phyloP scores from a whole-genome alignment of 768 basidiomycete genomes.

The Mycena floridula region DNA sequence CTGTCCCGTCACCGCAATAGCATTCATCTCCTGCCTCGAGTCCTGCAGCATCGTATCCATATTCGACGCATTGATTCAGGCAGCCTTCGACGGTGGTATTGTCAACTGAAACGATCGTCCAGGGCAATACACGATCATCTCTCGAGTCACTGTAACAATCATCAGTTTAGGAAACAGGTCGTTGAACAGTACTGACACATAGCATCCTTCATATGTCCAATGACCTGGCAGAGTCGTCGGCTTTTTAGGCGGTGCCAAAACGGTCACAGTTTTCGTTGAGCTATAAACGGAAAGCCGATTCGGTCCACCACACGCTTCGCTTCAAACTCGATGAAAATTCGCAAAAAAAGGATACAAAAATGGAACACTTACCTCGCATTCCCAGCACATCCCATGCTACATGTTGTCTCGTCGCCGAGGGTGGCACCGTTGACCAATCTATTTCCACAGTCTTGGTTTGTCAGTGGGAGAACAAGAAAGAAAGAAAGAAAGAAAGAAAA shows the following conservation, averaged over 20 bases:
- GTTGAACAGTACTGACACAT: conserved; percentile 36
- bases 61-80: conserved; percentile 60
- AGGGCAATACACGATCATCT: conserved; percentile 45
- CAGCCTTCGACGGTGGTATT: conserved; percentile 66
- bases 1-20: conserved; percentile 71
- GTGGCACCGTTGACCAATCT: conserved; percentile 56
- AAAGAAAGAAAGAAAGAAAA: background rate
- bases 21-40: conserved; percentile 59
- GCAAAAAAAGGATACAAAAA: background rate
- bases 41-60: conserved; percentile 68
- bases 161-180: background rate
- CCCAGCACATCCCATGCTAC: conserved; percentile 73
- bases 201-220: conserved; percentile 63
- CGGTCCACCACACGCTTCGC: conserved; percentile 68
- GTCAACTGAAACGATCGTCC: conserved; percentile 43
- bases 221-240: conserved; percentile 49
- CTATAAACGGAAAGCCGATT: conserved; percentile 67
- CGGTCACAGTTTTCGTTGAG: conserved; percentile 47
- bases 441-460: conserved; percentile 59
- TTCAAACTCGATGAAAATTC: conserved; percentile 16
- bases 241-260: conserved; percentile 47
- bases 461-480: background rate
- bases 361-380: conserved; percentile 46
- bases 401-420: conserved; percentile 38
- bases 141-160: conserved; percentile 27